Conservation (phyloP, 768 basidiomycete species). For the Mycena amicta region DNA sequence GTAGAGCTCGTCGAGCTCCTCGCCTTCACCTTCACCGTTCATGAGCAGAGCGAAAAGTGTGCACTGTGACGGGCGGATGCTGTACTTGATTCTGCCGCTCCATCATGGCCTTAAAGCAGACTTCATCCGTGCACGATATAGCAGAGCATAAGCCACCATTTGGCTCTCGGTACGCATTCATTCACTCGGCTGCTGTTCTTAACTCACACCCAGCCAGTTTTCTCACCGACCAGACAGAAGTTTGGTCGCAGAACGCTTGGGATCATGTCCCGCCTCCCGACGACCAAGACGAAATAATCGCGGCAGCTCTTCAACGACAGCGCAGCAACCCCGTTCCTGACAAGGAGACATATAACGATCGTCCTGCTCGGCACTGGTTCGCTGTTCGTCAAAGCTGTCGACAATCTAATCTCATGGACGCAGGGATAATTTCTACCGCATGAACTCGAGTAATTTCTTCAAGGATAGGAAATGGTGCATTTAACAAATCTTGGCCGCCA, state of each 20-base stretch:
- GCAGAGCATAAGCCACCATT: constrained; percentile 61
- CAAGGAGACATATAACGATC: constrained; percentile 76
- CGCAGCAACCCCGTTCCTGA: constrained; percentile 70
- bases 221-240: constrained; percentile 62
- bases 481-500: neutral
- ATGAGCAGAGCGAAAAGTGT: too few relatives aligned
- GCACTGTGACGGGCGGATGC: too few relatives aligned
- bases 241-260: constrained; percentile 91
- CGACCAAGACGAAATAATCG: constrained; percentile 77
- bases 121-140: constrained; percentile 71
- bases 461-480: constrained; percentile 86
- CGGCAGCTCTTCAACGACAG: constrained; percentile 71
- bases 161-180: constrained; percentile 61
- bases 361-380: constrained; percentile 74
- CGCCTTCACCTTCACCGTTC: constrained; percentile 44
- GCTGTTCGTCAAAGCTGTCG: constrained; percentile 11
- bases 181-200: constrained; percentile 13
- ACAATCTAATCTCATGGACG: constrained; percentile 25
- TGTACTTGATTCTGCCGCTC: neutral
- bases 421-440: constrained; percentile 95
- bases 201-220: constrained; percentile 48
- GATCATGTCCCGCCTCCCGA: constrained; percentile 85
- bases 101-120: constrained; percentile 32
- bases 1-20: constrained; percentile 57
- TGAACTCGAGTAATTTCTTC: constrained; percentile 88